phyloP scores from a whole-genome alignment of 2,329 filamentous ascomycete genomes.

The Penicillium digitatum region DNA sequence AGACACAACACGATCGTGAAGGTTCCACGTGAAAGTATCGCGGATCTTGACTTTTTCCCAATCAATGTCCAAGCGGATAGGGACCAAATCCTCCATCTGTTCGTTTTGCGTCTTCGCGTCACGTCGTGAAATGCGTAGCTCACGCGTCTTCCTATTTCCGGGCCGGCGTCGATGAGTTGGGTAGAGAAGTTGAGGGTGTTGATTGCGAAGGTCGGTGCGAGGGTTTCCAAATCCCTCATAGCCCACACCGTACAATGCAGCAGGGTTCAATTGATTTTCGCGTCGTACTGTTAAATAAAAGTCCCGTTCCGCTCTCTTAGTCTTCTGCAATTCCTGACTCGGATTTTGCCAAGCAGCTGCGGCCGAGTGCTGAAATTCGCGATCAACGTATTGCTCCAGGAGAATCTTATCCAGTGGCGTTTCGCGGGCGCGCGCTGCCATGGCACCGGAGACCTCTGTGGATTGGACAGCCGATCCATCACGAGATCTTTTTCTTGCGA shows the following conservation, averaged over 20 bases:
- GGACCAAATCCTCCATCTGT: constrained; percentile 84
- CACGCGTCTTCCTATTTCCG: constrained; percentile 69
- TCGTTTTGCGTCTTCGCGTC: constrained; percentile 83
- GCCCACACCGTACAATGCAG: constrained; percentile 62
- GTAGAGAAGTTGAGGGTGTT: constrained; percentile 69
- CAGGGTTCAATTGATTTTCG: constrained; percentile 55
- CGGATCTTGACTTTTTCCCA: constrained; percentile 92
- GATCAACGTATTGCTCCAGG: constrained; percentile 61
- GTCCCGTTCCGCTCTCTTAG: constrained; percentile 63
- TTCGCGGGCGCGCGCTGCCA: constrained; percentile 38
- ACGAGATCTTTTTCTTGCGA: constrained; percentile 55
- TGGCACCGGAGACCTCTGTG: constrained; percentile 28
- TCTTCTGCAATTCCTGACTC: constrained; percentile 56
- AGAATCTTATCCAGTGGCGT: constrained; percentile 49
- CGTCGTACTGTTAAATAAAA: constrained; percentile 66
- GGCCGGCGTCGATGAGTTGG: constrained; percentile 70
- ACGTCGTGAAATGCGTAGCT: constrained; percentile 70
- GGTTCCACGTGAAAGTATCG: constrained; percentile 98
- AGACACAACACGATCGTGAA: constrained; percentile 80
- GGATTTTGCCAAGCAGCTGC: constrained; percentile 51
- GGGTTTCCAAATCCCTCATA: constrained; percentile 89
- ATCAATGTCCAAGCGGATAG: constrained; percentile 87
- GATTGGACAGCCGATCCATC: constrained; percentile 54
- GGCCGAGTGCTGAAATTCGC: constrained; percentile 59
- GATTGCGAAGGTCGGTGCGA: constrained; percentile 66